Evolutionary conservation across 2,329 filamentous ascomycete genomes (phyloP).

Genomic region (Penicillium digitatum): DNA sequence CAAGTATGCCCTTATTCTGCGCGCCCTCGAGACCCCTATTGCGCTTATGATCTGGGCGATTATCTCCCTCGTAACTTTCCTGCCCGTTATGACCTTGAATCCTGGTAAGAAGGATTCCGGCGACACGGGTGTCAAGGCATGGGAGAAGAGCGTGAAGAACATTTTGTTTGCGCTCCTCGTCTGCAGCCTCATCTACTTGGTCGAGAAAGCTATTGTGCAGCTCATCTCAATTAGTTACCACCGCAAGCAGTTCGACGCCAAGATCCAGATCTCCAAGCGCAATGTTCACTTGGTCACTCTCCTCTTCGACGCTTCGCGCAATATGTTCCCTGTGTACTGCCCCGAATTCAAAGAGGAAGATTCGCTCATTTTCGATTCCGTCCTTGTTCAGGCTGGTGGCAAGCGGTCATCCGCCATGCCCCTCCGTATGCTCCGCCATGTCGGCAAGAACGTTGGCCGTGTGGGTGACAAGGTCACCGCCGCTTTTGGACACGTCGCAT

Average conservation of each 20-base stretch:
- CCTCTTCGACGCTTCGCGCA: slow-evolving; percentile 84
- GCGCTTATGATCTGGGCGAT: slow-evolving; percentile 60
- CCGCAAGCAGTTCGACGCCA: slow-evolving; percentile 61
- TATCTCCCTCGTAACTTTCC: slow-evolving; percentile 57
- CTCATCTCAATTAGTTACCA: slow-evolving; percentile 67
- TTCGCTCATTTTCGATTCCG: slow-evolving; percentile 80
- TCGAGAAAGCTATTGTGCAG: slow-evolving; percentile 59
- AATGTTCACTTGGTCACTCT: slow-evolving; percentile 76
- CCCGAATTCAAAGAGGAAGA: slow-evolving; percentile 88
- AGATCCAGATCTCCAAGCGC: slow-evolving; percentile 85
- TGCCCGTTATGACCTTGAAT: slow-evolving; percentile 43
- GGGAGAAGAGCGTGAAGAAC: slow-evolving; percentile 55
- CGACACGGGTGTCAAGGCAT: slow-evolving; percentile 40
- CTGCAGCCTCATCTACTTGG: slow-evolving; percentile 55
- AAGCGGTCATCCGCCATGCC: slow-evolving; percentile 65
- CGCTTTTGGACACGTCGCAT: slow-evolving; percentile 86
- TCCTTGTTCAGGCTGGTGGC: slow-evolving; percentile 58
- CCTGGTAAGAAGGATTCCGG: slow-evolving; percentile 32
- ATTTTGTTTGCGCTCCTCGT: slow-evolving; percentile 57
- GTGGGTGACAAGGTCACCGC: slow-evolving; percentile 92
- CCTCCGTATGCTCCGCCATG: slow-evolving; percentile 69
- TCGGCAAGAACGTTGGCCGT: slow-evolving; percentile 69
- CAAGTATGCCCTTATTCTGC: slow-evolving; percentile 59
- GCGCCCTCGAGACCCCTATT: slow-evolving; percentile 57
- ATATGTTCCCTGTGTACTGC: slow-evolving; percentile 89